A percentile compares a stretch with the other conserved stretches of the same genome.
phyloP scores from a whole-genome alignment of 164 flowering plant genomes.

The Cinnamomum micranthum region DNA sequence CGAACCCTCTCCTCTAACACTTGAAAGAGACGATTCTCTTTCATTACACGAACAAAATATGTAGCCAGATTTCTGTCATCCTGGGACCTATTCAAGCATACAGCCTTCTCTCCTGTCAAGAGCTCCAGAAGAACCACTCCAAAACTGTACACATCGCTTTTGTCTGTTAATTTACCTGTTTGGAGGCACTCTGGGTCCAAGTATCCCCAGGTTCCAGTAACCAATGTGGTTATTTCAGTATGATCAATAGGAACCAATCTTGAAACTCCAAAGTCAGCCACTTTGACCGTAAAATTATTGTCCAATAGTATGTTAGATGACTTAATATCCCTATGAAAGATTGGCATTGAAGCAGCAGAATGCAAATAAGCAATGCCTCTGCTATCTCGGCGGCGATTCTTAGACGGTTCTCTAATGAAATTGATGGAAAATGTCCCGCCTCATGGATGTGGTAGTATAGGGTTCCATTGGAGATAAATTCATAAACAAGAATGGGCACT shows the following conservation, averaged over 20 bases:
- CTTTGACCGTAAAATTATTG: constrained; percentile 28
- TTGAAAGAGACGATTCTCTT: constrained; percentile 14
- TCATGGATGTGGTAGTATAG: too few relatives aligned
- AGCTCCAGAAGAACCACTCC: constrained; percentile 40
- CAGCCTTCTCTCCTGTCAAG: constrained; percentile 24
- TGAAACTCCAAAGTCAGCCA: constrained; percentile 45
- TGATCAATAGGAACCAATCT: constrained; percentile 34
- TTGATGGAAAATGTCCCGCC: too few relatives aligned
- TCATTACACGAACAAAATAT: constrained; percentile 14
- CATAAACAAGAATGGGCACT: too few relatives aligned
- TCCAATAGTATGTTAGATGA: constrained; percentile 40
- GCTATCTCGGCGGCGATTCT: constrained; percentile 11
- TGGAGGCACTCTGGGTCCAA: constrained; percentile 41
- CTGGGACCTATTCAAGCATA: constrained; percentile 4
- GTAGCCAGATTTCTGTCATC: background rate
- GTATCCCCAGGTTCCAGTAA: constrained; percentile 42
- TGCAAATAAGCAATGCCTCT: constrained; percentile 42
- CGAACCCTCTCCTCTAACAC: constrained; percentile 16
- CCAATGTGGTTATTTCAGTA: constrained; percentile 24
- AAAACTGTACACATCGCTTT: constrained; percentile 44
- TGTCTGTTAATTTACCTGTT: constrained; percentile 32
- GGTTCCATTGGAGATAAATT: too few relatives aligned
- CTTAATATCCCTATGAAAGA: constrained; percentile 43
- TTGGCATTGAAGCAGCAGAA: constrained; percentile 34
- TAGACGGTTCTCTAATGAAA: too few relatives aligned